phyloP scores from a whole-genome alignment of 2,329 filamentous ascomycete species.

The Fusarium falciforme region DNA sequence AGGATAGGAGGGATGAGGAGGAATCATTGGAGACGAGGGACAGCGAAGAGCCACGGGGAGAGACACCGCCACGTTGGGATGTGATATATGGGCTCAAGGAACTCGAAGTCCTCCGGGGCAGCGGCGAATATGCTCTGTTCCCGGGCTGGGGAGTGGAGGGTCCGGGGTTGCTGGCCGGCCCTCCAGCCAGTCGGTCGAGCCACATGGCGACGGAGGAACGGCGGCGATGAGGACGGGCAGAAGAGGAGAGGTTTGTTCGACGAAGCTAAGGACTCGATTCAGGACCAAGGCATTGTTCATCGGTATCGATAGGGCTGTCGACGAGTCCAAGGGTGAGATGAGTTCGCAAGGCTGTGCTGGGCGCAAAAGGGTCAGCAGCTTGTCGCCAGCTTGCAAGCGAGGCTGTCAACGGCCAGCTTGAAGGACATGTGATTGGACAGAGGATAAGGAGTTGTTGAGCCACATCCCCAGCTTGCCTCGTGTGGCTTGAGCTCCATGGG shows the following conservation, averaged over 20 bases:
- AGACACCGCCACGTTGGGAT: conserved; percentile 74
- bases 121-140: conserved; percentile 78
- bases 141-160: conserved; percentile 71
- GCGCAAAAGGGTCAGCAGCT: conserved; percentile 34
- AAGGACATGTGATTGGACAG: conserved; percentile 32
- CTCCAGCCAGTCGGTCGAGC: conserved; percentile 84
- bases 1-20: conserved; percentile 76
- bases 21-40: conserved; percentile 85
- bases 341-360: conserved; percentile 27
- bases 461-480: conserved; percentile 14
- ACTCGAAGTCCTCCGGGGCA: conserved; percentile 73
- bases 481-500: conserved; percentile 17
- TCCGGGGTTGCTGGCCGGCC: conserved; percentile 69
- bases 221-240: conserved; percentile 5
- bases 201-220: conserved; percentile 71
- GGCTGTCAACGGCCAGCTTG: conserved; percentile 30
- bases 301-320: conserved; percentile 7
- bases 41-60: conserved; percentile 79
- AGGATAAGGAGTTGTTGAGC: neutral
- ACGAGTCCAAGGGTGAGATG: conserved; percentile 10
- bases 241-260: conserved; percentile 11
- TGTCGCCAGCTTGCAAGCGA: conserved; percentile 46
- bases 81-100: conserved; percentile 76
- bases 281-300: conserved; percentile 27
- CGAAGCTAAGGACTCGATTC: neutral